phyloP scores from a whole-genome alignment of 1,284 basidiomycete species.

The Sphagnurus paluster region DNA sequence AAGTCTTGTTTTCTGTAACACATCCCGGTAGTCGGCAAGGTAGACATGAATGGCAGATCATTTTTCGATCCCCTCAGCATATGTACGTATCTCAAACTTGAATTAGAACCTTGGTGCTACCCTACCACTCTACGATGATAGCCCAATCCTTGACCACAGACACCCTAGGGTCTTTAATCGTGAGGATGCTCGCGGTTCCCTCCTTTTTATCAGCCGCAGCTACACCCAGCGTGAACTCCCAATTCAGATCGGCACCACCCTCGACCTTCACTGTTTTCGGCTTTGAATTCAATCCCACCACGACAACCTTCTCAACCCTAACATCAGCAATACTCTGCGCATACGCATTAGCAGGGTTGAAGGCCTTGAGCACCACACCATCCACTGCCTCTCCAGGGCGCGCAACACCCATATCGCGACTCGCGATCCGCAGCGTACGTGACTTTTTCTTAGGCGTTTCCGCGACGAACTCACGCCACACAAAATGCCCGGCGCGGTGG shows the following conservation, averaged over 20 bases:
- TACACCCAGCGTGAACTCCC: conserved; percentile 54
- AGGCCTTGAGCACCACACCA: conserved; percentile 47
- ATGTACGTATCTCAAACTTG: no score
- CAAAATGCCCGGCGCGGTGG: conserved; percentile 76
- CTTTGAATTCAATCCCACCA: conserved; percentile 70
- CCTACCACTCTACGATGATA: conserved; percentile 43
- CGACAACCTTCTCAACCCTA: conserved; percentile 76
- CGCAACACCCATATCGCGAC: conserved; percentile 51
- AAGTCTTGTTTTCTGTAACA: conserved; percentile 13
- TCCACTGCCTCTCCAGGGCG: conserved; percentile 51
- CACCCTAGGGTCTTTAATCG: conserved; percentile 81
- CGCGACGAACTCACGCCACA: conserved; percentile 81
- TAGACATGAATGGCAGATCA: conserved; percentile 14
- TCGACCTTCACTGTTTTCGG: conserved; percentile 63
- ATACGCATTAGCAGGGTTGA: conserved; percentile 63
- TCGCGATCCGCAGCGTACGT: conserved; percentile 49
- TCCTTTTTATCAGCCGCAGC: conserved; percentile 54
- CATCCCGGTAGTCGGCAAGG: conserved; percentile 12
- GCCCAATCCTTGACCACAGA: conserved; percentile 70
- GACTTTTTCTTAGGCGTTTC: conserved; percentile 45
- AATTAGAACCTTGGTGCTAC: no score
- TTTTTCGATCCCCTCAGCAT: background rate
- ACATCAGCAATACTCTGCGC: conserved; percentile 68
- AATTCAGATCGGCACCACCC: conserved; percentile 54
- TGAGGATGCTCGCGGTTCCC: conserved; percentile 61